Evolutionary conservation across 108 stramenopile genomes (phyloP).

Genomic region (Parietichytrium sp.): DNA sequence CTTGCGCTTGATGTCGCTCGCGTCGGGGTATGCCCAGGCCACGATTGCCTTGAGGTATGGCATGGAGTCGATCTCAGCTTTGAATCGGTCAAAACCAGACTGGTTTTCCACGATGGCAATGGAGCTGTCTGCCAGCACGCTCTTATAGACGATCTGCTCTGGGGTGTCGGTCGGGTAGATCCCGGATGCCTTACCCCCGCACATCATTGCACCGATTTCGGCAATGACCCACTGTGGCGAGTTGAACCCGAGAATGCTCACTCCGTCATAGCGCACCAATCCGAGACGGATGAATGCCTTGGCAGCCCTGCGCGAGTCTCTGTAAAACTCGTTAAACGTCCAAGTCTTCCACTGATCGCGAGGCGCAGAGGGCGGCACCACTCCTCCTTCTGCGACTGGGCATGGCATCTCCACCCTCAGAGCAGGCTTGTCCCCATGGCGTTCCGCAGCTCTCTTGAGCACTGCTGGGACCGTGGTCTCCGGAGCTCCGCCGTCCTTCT

Average conservation of each 20-base stretch:
- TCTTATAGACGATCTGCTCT: background rate
- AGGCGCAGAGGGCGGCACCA: background rate
- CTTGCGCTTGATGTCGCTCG: slow-evolving; percentile 32
- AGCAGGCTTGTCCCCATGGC: background rate
- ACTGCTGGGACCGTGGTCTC: background rate
- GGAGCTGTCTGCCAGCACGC: slow-evolving; percentile 7
- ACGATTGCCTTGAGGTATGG: slow-evolving; percentile 68
- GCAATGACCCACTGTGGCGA: slow-evolving; percentile 29
- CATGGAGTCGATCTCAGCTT: slow-evolving; percentile 46
- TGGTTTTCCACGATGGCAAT: slow-evolving; percentile 54
- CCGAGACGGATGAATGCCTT: slow-evolving; percentile 67
- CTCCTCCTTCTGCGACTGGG: background rate
- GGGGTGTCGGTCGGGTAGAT: slow-evolving; percentile 17
- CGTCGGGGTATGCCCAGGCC: slow-evolving; percentile 56
- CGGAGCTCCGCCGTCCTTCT: background rate
- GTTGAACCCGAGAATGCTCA: slow-evolving; percentile 36
- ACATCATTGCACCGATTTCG: background rate
- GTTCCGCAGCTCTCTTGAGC: background rate
- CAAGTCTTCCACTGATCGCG: slow-evolving; percentile 43
- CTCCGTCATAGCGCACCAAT: slow-evolving; percentile 59
- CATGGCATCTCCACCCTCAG: background rate
- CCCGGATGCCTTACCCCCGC: slow-evolving; percentile 4
- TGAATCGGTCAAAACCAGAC: slow-evolving; percentile 66
- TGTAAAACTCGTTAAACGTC: slow-evolving; percentile 61
- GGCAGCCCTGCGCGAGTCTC: slow-evolving; percentile 53